Evolutionary conservation across 495 filamentous ascomycete genomes (phyloP).

Genomic region (Hypoxylon lienhwacheense): DNA sequence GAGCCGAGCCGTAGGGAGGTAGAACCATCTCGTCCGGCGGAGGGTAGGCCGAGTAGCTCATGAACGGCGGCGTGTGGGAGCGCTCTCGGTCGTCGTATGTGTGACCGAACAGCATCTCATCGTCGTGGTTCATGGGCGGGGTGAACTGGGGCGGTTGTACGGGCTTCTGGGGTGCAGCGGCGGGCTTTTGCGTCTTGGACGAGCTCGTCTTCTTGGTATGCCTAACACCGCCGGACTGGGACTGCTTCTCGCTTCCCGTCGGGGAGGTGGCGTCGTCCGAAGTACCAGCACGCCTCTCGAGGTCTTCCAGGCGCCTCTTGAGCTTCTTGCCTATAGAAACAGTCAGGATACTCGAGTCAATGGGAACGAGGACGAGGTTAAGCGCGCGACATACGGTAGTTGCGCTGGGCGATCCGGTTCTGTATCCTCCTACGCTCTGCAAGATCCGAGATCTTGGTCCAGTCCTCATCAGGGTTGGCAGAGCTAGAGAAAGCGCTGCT

Average conservation of each 20-base stretch:
- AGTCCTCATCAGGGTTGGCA: slow-evolving; percentile 96
- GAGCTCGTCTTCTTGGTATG: slow-evolving; percentile 51
- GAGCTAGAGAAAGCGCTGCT: slow-evolving; percentile 96
- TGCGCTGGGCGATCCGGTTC: slow-evolving; percentile 96
- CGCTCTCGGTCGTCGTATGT: slow-evolving; percentile 58
- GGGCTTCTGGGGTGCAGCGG: slow-evolving; percentile 43
- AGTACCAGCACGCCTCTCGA: slow-evolving; percentile 87
- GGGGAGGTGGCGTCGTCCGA: slow-evolving; percentile 65
- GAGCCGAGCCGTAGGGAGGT: slow-evolving; percentile 62
- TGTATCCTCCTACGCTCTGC: slow-evolving; percentile 94
- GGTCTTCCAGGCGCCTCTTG: slow-evolving; percentile 94
- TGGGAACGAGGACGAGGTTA: background rate
- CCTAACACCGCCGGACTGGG: slow-evolving; percentile 50
- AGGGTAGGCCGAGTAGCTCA: slow-evolving; percentile 66
- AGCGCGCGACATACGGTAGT: slow-evolving; percentile 78
- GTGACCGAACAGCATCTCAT: slow-evolving; percentile 52
- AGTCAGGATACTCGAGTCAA: slow-evolving; percentile 18
- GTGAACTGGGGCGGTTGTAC: slow-evolving; percentile 73
- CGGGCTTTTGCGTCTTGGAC: slow-evolving; percentile 48
- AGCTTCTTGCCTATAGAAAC: slow-evolving; percentile 85
- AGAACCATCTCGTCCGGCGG: slow-evolving; percentile 68
- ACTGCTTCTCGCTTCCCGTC: slow-evolving; percentile 52
- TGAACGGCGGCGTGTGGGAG: slow-evolving; percentile 72
- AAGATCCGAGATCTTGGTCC: slow-evolving; percentile 98
- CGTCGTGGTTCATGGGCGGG: slow-evolving; percentile 56